phyloP scores from a whole-genome alignment of 306 rosid species.

The Gynostemma pentaphyllum region DNA sequence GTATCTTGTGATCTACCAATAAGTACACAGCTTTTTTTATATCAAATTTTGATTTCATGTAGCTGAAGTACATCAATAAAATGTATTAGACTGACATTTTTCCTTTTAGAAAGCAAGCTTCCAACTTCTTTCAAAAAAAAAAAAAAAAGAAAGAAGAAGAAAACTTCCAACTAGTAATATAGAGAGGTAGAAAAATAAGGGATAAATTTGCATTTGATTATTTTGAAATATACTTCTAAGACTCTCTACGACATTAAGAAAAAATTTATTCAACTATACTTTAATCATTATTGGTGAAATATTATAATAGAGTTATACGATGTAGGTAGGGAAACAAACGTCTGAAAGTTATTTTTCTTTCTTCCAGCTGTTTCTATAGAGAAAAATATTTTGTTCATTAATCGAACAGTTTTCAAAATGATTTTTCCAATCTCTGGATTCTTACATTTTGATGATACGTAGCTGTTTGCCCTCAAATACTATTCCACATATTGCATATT shows the following conservation, averaged over 20 bases:
- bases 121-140: too few species aligned
- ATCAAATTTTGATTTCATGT: not conserved
- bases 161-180: not conserved
- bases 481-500: not conserved
- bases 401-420: not conserved
- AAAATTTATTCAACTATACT: not conserved
- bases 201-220: not conserved
- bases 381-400: not conserved
- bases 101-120: not conserved
- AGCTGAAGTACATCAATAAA: not conserved
- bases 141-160: too few species aligned
- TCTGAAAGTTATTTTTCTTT: not conserved
- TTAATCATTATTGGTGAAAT: not conserved
- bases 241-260: not conserved
- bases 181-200: not conserved
- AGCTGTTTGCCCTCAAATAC: not conserved
- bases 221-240: not conserved
- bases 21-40: not conserved
- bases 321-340: not conserved
- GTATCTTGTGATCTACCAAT: not conserved
- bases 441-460: too few species aligned
- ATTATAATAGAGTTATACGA: not conserved
- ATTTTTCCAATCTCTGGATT: too few species aligned
- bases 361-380: not conserved
- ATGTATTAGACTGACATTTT: not conserved